Evolutionary conservation across 1,284 basidiomycete species (phyloP).

Genomic region (Ganoderma meredithae): DNA sequence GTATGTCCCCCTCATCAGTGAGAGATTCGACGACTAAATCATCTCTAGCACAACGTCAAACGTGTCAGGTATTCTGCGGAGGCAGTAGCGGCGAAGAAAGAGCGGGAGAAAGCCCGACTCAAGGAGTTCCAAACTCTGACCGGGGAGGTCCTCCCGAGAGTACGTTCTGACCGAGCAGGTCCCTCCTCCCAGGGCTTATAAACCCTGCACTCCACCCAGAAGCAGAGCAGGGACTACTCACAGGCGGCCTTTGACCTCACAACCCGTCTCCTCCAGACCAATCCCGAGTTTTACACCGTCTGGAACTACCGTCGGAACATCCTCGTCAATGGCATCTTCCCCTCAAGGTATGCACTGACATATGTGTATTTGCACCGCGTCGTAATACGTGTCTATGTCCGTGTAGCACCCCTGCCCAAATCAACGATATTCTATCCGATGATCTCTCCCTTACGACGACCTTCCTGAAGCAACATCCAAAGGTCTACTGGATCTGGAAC

Average conservation of each 20-base stretch:
- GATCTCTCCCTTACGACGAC: slow-evolving; percentile 86
- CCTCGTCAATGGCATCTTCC: slow-evolving; percentile 77
- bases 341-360: slow-evolving; percentile 56
- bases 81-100: slow-evolving; percentile 68
- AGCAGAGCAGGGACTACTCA: slow-evolving; percentile 70
- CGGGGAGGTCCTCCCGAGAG: slow-evolving; percentile 69
- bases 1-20: slow-evolving; percentile 11
- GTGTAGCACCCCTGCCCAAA: slow-evolving; percentile 64
- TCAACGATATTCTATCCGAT: slow-evolving; percentile 68
- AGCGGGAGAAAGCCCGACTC: slow-evolving; percentile 79
- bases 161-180: slow-evolving; percentile 45
- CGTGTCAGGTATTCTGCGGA: slow-evolving; percentile 70
- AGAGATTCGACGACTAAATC: neutral
- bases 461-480: slow-evolving; percentile 85
- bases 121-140: slow-evolving; percentile 77
- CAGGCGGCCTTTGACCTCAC: slow-evolving; percentile 76
- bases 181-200: slow-evolving; percentile 16
- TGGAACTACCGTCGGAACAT: slow-evolving; percentile 93
- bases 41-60: slow-evolving; percentile 77
- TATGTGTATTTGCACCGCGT: neutral
- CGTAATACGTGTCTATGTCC: slow-evolving; percentile 8
- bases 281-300: slow-evolving; percentile 92
- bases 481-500: slow-evolving; percentile 98
- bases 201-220: slow-evolving; percentile 54
- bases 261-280: slow-evolving; percentile 78